Evolutionary conservation across 768 basidiomycete genomes (phyloP).

Genomic region (Auriscalpium orientale): DNA sequence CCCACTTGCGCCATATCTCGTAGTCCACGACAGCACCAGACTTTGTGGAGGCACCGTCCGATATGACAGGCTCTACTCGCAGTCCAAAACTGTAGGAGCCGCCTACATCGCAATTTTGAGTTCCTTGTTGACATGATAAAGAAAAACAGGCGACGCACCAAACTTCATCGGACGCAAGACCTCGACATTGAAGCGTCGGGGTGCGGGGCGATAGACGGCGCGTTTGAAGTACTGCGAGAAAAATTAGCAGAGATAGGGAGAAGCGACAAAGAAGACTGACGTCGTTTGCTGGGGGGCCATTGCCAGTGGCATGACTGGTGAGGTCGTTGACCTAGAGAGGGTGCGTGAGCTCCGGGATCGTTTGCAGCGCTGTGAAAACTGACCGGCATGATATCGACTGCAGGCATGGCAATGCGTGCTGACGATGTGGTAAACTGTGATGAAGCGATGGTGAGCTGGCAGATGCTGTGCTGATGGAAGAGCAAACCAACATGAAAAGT

Average conservation of each 20-base stretch:
- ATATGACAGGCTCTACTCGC: conserved; percentile 15
- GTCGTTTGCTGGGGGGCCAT: conserved; percentile 1
- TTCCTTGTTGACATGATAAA: not conserved
- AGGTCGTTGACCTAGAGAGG: not conserved
- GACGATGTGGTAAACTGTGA: too few relatives aligned
- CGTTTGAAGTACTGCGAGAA: conserved; percentile 20
- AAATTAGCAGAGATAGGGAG: not conserved
- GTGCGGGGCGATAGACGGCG: conserved; percentile 6
- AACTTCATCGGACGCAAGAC: conserved; percentile 14
- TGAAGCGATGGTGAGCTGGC: too few relatives aligned
- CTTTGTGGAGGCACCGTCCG: conserved; percentile 10
- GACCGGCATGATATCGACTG: too few relatives aligned
- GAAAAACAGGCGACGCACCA: conserved; percentile 6
- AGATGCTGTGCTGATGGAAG: too few relatives aligned
- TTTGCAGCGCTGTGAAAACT: too few relatives aligned
- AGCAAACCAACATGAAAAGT: too few relatives aligned
- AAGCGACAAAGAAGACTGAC: not conserved
- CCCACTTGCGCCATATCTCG: conserved; percentile 76
- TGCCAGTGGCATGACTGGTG: not conserved
- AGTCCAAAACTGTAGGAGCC: conserved; percentile 17
- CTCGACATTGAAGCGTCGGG: conserved; percentile 4
- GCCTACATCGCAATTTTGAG: conserved; percentile 9
- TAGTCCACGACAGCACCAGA: conserved; percentile 40
- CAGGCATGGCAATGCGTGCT: too few relatives aligned
- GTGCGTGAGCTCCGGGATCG: not conserved